Conservation (phyloP, 148 eudicot species). For the Mesembryanthemum crystallinum region DNA sequence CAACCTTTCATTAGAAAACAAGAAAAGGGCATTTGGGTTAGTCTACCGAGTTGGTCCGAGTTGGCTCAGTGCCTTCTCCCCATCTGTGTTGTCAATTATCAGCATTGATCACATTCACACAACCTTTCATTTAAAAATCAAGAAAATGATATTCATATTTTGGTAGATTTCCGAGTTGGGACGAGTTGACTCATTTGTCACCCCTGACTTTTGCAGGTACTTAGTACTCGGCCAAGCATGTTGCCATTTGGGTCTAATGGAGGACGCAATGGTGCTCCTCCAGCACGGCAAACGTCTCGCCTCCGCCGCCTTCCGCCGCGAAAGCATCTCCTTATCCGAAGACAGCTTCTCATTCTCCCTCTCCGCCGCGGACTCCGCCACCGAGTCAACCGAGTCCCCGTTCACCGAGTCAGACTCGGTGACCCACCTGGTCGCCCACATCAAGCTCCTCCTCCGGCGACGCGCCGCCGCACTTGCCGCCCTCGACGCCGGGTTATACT, state of each 20-base stretch:
- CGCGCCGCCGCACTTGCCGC: slow-evolving; percentile 85
- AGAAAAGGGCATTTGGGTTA: no score
- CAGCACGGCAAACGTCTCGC: slow-evolving; percentile 95
- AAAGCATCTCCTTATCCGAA: slow-evolving; percentile 77
- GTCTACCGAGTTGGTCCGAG: no score
- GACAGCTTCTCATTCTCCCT: slow-evolving; percentile 68
- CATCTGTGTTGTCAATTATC: no score
- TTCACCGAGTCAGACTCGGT: slow-evolving; percentile 59
- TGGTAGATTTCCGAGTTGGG: not conserved
- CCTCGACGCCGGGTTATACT: slow-evolving; percentile 71
- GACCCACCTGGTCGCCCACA: slow-evolving; percentile 65
- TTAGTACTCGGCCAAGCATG: slow-evolving; percentile 87
- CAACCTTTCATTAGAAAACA: no score
- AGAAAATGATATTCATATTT: no score
- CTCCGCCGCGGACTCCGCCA: slow-evolving; percentile 30
- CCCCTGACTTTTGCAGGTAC: slow-evolving; percentile 47
- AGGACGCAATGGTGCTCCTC: slow-evolving; percentile 88
- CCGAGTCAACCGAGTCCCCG: slow-evolving; percentile 32
- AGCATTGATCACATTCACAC: no score
- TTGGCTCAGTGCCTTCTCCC: no score
- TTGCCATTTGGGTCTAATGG: slow-evolving; percentile 88
- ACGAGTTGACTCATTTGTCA: not conserved
- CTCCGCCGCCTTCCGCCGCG: slow-evolving; percentile 83
- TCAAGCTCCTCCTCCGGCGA: slow-evolving; percentile 85
- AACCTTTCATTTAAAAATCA: no score